phyloP scores from a whole-genome alignment of 2,329 filamentous ascomycete genomes.

The Exophiala oligosperma region DNA sequence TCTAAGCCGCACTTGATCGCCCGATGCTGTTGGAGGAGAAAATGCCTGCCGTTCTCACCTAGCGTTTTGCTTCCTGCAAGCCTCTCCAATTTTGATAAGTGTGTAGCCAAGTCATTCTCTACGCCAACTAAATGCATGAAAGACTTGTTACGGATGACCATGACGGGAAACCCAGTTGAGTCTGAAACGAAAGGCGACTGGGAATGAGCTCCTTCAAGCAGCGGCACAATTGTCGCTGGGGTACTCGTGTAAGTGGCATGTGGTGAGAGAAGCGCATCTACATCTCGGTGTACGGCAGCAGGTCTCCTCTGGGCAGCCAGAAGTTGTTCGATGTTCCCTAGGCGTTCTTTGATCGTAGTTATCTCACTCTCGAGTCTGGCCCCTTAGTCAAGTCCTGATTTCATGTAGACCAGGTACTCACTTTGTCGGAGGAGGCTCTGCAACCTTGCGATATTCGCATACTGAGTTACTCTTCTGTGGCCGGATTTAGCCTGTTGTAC shows the following conservation, averaged over 20 bases:
- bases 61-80: neutral
- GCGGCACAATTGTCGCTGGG: neutral
- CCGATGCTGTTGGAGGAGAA: slow-evolving; percentile 29
- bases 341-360: neutral
- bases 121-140: slow-evolving; percentile 1
- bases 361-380: slow-evolving; percentile 2
- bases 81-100: neutral
- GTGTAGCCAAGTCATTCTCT: neutral
- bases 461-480: slow-evolving; percentile 1
- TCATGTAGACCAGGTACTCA: neutral
- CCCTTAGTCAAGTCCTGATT: slow-evolving; percentile 11
- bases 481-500: neutral
- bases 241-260: neutral
- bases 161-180: neutral
- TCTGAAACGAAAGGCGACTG: neutral
- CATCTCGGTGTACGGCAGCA: neutral
- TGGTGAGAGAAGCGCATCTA: neutral
- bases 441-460: slow-evolving; percentile 7
- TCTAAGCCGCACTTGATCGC: slow-evolving; percentile 1
- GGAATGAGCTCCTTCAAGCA: neutral
- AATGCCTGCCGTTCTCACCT: neutral
- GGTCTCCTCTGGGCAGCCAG: neutral
- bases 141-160: neutral
- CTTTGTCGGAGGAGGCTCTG: neutral
- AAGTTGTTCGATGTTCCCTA: neutral